Base-by-base conservation (phyloP, 257 asterid genomes). In the Solanum arcanum region DNA sequence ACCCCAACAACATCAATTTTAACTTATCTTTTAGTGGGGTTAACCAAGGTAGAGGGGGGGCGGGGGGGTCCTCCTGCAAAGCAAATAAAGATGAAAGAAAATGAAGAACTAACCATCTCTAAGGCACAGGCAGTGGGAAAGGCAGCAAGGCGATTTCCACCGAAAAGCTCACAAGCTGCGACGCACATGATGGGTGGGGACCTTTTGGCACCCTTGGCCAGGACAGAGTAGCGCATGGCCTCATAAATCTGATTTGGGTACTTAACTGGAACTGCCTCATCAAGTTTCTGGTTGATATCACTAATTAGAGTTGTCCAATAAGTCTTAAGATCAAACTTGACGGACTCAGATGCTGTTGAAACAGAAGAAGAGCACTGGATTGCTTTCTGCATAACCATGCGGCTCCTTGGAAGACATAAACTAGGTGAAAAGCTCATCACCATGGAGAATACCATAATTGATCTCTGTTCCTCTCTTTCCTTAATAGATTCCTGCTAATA, bases 61-160 rank as follows among this genome's bases (percentile, higher is more conserved):
- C 0, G 35, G 5, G 5, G 5, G 35, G 35, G 35, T 3, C 35
- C 35, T 46, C 14, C 47, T 20, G 44, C 44, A 70, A 70, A 70
- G 77, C 77, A 35, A 16, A 70, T 88, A 80, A 52, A 52, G 23
- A 56, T 35, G 13, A 5, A 14, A 74, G 14, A 10, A n/a, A 44
- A 64, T 29, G 39, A 73, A 37, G 83, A 5, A 42, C 86, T 47
- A 39, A 97, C 99, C 99, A 96, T 97, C 90, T 97, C 99, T 66
- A 97, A 98, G 64, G 99, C 99, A 88, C 99, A 97, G 89, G 99
- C 99, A 62, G 98, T 97, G 86, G 99, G 99, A 91, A 93, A 97
- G 86, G 99, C 99, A 83, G 98, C 96, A 47, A 91, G 90, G 52
- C 99, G 97, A 86, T 89, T 84, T 29, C 95, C 98, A 35, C 99